Conservation (phyloP, 129 eudicot genomes). For the Oenanthe sinensis region DNA sequence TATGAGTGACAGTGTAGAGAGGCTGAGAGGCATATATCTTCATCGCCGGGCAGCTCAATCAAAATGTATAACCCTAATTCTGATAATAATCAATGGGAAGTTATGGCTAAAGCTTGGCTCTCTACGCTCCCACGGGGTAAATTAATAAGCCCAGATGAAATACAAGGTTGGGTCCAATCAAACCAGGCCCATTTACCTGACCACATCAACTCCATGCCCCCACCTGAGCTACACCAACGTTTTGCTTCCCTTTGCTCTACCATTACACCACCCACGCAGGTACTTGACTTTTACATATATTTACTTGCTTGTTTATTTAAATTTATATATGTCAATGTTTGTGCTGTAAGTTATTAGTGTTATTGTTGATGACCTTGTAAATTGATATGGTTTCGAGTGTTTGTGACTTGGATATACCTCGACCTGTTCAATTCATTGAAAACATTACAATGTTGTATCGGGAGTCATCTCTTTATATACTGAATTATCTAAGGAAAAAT, state of each 20-base stretch:
- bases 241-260: conserved; percentile 22
- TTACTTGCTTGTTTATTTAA: no score
- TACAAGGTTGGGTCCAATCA: conserved; percentile 36
- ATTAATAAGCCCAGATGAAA: conserved; percentile 23
- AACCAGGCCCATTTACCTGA: conserved; percentile 26
- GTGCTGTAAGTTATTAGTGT: no score
- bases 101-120: conserved; percentile 38
- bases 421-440: neutral
- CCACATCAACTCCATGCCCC: conserved; percentile 34
- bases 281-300: no score
- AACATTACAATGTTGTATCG: neutral
- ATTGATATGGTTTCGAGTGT: neutral
- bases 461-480: neutral
- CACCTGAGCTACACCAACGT: conserved; percentile 19
- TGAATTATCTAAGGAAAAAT: neutral
- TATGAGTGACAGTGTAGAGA: no score
- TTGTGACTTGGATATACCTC: neutral
- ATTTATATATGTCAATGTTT: no score
- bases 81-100: conserved; percentile 22
- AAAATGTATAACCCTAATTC: conserved; percentile 18
- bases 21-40: no score
- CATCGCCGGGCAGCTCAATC: neutral
- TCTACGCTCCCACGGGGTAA: conserved; percentile 36
- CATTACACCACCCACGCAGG: conserved; percentile 7
- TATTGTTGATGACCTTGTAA: neutral